These are phyloP conservation scores for Saccharomycopsis malanga DNA, from an alignment of 805 yeast species.

Conservation along the genomic window DNA sequence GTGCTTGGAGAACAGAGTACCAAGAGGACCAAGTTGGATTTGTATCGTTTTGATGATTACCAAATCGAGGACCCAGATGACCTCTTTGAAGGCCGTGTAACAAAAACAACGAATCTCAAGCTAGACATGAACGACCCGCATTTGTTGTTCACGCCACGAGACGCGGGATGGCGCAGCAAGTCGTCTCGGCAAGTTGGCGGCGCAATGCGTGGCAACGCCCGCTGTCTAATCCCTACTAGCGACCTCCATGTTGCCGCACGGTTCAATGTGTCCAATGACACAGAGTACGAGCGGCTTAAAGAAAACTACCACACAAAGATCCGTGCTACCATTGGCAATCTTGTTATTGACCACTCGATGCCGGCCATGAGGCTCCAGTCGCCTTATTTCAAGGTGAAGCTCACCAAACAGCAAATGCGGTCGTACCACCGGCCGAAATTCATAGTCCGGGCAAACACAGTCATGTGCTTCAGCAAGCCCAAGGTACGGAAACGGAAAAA, in stretches of 20 bases:
- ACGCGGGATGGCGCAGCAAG: background rate
- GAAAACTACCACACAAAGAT: slow-evolving; percentile 87
- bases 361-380: slow-evolving; percentile 84
- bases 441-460: slow-evolving; percentile 68
- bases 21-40: slow-evolving; percentile 22
- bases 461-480: slow-evolving; percentile 65
- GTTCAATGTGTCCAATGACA: slow-evolving; percentile 84
- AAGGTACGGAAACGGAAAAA: slow-evolving; percentile 79
- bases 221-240: slow-evolving; percentile 43
- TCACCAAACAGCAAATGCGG: slow-evolving; percentile 61
- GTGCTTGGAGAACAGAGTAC: slow-evolving; percentile 37
- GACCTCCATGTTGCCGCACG: slow-evolving; percentile 50
- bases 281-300: slow-evolving; percentile 72
- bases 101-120: slow-evolving; percentile 26
- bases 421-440: slow-evolving; percentile 77
- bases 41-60: slow-evolving; percentile 28
- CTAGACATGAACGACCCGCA: slow-evolving; percentile 87
- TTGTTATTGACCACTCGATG: slow-evolving; percentile 83
- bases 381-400: slow-evolving; percentile 79
- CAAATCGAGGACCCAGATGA: slow-evolving; percentile 45
- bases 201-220: slow-evolving; percentile 22
- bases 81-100: slow-evolving; percentile 61
- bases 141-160: slow-evolving; percentile 46
- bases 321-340: slow-evolving; percentile 85
- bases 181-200: too few relatives aligned